phyloP scores from a whole-genome alignment of 2,329 filamentous ascomycete genomes.

The Fusarium compactum region DNA sequence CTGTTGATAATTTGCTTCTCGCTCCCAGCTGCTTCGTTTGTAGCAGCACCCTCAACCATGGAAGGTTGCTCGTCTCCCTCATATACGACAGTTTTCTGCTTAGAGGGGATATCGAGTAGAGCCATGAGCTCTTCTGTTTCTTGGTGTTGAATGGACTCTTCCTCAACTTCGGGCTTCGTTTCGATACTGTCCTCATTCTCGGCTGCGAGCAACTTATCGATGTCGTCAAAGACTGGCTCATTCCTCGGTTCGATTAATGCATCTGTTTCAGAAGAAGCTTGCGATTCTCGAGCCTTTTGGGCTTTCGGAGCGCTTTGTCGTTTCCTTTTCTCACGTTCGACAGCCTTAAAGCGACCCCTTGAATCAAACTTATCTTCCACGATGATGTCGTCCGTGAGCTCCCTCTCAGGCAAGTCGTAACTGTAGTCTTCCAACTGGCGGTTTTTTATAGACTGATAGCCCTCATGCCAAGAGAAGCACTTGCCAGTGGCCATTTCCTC shows the following conservation, averaged over 20 bases:
- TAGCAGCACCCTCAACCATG: not conserved
- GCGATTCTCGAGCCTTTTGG: not conserved
- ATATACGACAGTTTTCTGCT: not conserved
- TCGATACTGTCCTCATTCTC: not conserved
- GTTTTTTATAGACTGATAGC: conserved; percentile 47
- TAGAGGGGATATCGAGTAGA: conserved; percentile 7
- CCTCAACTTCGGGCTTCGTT: not conserved
- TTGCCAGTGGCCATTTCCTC: conserved; percentile 48
- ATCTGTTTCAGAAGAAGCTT: not conserved
- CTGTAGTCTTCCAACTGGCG: conserved; percentile 46
- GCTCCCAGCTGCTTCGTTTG: not conserved
- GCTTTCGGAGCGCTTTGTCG: not conserved
- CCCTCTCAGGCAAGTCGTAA: conserved; percentile 45
- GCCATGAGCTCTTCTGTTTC: not conserved
- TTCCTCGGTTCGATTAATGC: not conserved
- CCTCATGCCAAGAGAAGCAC: conserved; percentile 53
- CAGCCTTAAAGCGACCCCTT: conserved; percentile 18
- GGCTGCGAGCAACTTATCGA: conserved; percentile 10
- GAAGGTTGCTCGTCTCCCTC: not conserved
- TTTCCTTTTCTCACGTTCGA: conserved; percentile 4
- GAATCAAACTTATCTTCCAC: conserved; percentile 36
- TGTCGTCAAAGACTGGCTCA: conserved; percentile 3
- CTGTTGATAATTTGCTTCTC: not conserved
- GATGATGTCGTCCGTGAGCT: conserved; percentile 42
- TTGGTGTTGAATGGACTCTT: not conserved